A percentile compares a stretch with the other conserved stretches of the same genome.
These are phyloP conservation scores for Colletotrichum sp. DNA, from an alignment of 2,329 filamentous ascomycete species.

Conservation along the genomic window DNA sequence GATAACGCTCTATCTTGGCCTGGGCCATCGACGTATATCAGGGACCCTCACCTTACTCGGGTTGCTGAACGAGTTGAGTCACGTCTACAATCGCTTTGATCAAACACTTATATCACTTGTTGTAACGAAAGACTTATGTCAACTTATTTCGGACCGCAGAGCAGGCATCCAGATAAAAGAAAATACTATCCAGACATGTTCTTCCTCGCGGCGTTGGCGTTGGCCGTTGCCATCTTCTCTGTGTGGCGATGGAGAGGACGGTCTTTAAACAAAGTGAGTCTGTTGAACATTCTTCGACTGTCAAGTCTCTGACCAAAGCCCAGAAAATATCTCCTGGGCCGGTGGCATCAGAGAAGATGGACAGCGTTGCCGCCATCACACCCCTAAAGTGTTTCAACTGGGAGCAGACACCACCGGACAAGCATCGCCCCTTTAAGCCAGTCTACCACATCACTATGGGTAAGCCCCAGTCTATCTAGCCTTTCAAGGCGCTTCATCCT, in stretches of 20 bases:
- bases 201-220: neutral
- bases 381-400: conserved; percentile 43
- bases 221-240: neutral
- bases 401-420: conserved; percentile 38
- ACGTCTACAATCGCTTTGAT: neutral
- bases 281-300: rapidly evolving
- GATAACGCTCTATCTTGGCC: conserved; percentile 5
- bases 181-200: neutral
- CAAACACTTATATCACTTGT: neutral
- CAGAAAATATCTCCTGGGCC: neutral
- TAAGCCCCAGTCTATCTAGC: conserved; percentile 22
- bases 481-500: neutral
- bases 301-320: neutral
- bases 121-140: neutral
- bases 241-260: neutral
- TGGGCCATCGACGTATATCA: neutral
- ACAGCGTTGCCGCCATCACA: conserved; percentile 20
- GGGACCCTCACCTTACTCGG: neutral
- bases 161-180: too few species aligned
- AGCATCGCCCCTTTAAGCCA: conserved; percentile 55
- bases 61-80: neutral
- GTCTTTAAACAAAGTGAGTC: neutral
- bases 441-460: conserved; percentile 62
- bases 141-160: too few species aligned
- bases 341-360: neutral